Evolutionary conservation across 441 rosid genomes (phyloP).

Genomic region (Syzygium syzygioides): DNA sequence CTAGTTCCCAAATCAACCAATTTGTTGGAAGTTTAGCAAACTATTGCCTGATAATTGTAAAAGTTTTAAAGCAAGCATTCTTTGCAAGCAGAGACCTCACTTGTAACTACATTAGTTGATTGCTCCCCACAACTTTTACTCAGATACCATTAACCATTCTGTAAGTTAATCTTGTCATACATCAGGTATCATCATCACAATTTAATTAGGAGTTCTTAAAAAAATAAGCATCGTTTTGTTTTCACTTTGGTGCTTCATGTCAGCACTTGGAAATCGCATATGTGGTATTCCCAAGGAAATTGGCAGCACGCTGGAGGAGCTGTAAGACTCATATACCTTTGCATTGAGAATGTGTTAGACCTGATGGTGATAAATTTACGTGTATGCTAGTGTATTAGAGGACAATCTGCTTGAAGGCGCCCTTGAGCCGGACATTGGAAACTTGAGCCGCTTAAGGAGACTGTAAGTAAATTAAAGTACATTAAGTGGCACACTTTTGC

Average conservation of each 20-base stretch:
- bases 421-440: constrained; percentile 63
- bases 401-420: constrained; percentile 52
- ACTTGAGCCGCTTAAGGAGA: constrained; percentile 33
- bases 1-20: neutral
- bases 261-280: constrained; percentile 55
- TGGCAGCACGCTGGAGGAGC: constrained; percentile 37
- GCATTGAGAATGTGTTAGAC: neutral
- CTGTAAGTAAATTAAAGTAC: constrained; percentile 35
- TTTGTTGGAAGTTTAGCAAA: neutral
- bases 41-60: neutral
- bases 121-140: constrained; percentile 52
- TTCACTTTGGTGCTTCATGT: constrained; percentile 19
- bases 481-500: neutral
- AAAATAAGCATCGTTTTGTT: neutral
- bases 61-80: neutral
- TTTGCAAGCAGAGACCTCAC: constrained; percentile 49
- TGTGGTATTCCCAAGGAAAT: constrained; percentile 59
- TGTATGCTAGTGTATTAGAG: constrained; percentile 48
- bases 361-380: neutral
- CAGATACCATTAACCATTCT: constrained; percentile 41
- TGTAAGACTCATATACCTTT: constrained; percentile 41
- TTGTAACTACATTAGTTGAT: constrained; percentile 68
- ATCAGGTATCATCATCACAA: neutral
- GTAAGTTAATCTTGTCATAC: constrained; percentile 30
- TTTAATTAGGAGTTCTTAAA: neutral